Evolutionary conservation across 768 basidiomycete species (phyloP), one percentile per base, ranked within the genome.

Genomic region (Gymnopilus dilepis): DNA sequence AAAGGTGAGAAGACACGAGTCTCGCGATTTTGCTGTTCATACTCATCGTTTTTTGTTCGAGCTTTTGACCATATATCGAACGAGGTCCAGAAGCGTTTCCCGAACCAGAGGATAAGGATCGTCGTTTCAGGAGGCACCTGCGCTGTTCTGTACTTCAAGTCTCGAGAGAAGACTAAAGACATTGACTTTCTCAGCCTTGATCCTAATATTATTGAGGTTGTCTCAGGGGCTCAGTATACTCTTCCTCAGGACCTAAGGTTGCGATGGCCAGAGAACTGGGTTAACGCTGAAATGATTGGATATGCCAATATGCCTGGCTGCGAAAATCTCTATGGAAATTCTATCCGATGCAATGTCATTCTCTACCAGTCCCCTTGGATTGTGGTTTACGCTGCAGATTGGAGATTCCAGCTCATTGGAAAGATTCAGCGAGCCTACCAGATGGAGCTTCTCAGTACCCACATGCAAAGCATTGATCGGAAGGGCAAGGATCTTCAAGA

Each of bases 301-400:
- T 57, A 34, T 26, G 55, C 50, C 13, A 58, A 34, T 40, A 60
- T 28, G 24, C 52, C 52, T 13, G 52, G 43, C 5, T 56, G 58
- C 45, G 58, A 64, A 31, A 47, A 43, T 17, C 42, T 64, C 9
- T 64, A 42, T 37, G 43, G 31, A 6, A 64, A 60, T 38, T 64
- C 54, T 8, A 52, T 64, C 26, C 22, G 19, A 34, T 37, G 50
- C 40, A 33, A 54, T 19, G 38, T 41, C 34, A 21, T 60, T 24
- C 37, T 61, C 17, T 50, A 43, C n/a, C 22, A 30, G 28, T 52
- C 30, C 28, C 31, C 60, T 4, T 34, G 30, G 19, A 31, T 61
- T 26, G 37, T 40, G 2, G 57, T 55, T n/a, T 65, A 65, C 24
- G 60, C 57, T 19, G 60, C 64, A 12, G 64, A 65, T 33, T 65